Percentiles rank a stretch among this genome's conserved stretches.
These are phyloP conservation scores for Cadophora sp. DNA, from an alignment of 2,329 filamentous ascomycete genomes.

Conservation along the genomic window DNA sequence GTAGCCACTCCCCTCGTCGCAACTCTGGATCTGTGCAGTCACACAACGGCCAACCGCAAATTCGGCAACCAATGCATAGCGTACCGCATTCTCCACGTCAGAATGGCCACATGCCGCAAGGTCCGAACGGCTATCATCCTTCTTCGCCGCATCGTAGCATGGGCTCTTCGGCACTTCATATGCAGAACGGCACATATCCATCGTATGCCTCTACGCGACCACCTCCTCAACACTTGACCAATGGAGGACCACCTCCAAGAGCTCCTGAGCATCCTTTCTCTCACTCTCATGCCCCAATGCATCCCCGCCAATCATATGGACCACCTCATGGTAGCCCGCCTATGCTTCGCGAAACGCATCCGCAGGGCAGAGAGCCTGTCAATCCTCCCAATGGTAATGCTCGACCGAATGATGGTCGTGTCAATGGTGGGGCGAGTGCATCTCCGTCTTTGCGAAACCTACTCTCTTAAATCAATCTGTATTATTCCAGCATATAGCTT, in stretches of 20 bases:
- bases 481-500: conserved; percentile 19
- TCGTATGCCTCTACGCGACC: conserved; percentile 43
- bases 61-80: conserved; percentile 33
- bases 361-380: conserved; percentile 38
- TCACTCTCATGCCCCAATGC: conserved; percentile 53
- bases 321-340: conserved; percentile 40
- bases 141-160: conserved; percentile 38
- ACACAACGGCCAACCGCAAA: conserved; percentile 33
- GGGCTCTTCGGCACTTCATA: conserved; percentile 35
- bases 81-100: conserved; percentile 52
- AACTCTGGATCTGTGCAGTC: conserved; percentile 39
- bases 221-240: conserved; percentile 44
- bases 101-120: conserved; percentile 52
- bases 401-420: conserved; percentile 50
- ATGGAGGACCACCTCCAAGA: conserved; percentile 48
- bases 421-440: conserved; percentile 73
- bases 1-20: conserved; percentile 43
- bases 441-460: conserved; percentile 79
- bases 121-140: conserved; percentile 48
- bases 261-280: conserved; percentile 54
- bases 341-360: conserved; percentile 40
- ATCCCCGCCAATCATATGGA: conserved; percentile 48
- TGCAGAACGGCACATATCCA: conserved; percentile 39
- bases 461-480: conserved; percentile 59
- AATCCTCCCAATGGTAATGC: conserved; percentile 41